A percentile compares a stretch with the other conserved stretches of the same genome.
These are phyloP conservation scores for Leucosporidium yakuticum DNA, from an alignment of 768 basidiomycete species.

Conservation along the genomic window DNA sequence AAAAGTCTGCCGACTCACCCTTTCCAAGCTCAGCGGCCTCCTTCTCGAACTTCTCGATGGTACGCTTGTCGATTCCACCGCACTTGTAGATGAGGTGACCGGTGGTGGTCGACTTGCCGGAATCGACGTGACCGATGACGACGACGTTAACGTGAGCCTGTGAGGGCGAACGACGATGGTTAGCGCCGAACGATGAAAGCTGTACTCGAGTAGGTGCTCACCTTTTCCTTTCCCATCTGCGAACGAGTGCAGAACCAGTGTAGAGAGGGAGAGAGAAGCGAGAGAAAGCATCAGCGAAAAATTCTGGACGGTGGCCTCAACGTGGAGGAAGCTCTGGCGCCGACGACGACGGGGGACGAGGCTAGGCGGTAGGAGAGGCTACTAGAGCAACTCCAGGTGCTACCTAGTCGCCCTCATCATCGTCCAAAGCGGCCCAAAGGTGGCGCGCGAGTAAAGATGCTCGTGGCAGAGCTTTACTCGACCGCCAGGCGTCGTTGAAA, in stretches of 20 bases:
- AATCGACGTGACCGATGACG: constrained; percentile 78
- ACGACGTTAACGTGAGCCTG: constrained; percentile 94
- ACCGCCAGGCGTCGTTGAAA: too few relatives aligned
- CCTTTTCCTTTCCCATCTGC: constrained; percentile 36
- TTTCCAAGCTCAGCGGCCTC: constrained; percentile 99
- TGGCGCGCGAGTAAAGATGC: too few relatives aligned
- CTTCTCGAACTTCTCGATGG: constrained; percentile 87
- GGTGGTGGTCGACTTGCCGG: constrained; percentile 99
- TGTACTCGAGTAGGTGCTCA: neutral
- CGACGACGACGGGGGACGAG: too few relatives aligned
- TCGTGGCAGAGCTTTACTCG: too few relatives aligned
- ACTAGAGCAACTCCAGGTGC: too few relatives aligned
- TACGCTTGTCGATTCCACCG: constrained; percentile 99
- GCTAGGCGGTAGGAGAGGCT: too few relatives aligned
- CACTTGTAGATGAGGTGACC: constrained; percentile 99
- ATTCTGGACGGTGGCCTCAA: neutral
- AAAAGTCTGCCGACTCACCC: constrained; percentile 47
- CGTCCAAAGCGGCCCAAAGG: too few relatives aligned
- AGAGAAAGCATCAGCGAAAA: neutral
- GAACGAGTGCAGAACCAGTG: neutral
- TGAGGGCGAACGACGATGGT: too few relatives aligned
- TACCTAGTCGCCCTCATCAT: too few relatives aligned
- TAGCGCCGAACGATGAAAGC: constrained; percentile 41
- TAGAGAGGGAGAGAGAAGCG: neutral
- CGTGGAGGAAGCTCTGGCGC: too few relatives aligned